Conservation (phyloP, 371 early-diverging fungal species). For the Rhizomucor miehei region DNA sequence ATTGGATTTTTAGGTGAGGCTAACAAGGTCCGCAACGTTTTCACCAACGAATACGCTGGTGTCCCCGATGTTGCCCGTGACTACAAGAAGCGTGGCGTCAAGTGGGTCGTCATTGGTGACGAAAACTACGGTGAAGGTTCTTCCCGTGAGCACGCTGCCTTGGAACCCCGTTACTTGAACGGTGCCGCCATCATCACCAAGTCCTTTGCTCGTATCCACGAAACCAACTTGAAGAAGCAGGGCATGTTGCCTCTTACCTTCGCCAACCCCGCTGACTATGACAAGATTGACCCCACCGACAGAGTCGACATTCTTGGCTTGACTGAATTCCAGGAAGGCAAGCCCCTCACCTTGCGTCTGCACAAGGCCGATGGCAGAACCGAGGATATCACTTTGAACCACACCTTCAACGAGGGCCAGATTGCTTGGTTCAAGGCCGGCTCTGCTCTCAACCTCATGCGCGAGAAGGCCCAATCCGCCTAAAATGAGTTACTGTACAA, state of each 20-base stretch:
- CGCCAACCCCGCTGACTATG: slow-evolving; percentile 84
- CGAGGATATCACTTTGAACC: slow-evolving; percentile 88
- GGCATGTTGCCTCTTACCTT: slow-evolving; percentile 95
- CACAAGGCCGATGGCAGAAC: slow-evolving; percentile 68
- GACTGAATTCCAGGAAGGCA: slow-evolving; percentile 64
- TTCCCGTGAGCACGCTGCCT: slow-evolving; percentile 94
- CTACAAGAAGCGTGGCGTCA: slow-evolving; percentile 75
- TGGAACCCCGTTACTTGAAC: slow-evolving; percentile 88
- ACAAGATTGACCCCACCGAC: slow-evolving; percentile 74
- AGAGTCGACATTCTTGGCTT: slow-evolving; percentile 77
- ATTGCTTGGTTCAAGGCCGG: slow-evolving; percentile 97
- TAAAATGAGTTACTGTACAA: slow-evolving; percentile 1
- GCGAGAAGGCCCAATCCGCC: slow-evolving; percentile 21
- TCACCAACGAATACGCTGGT: slow-evolving; percentile 69
- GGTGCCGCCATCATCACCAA: slow-evolving; percentile 85
- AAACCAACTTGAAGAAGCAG: slow-evolving; percentile 99
- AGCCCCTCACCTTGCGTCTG: slow-evolving; percentile 71
- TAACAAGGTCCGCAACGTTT: slow-evolving; percentile 72
- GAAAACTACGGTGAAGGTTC: slow-evolving; percentile 98
- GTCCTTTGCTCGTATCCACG: slow-evolving; percentile 98
- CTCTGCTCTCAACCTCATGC: slow-evolving; percentile 86
- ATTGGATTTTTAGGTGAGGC: slow-evolving; percentile 27
- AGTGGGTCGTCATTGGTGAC: slow-evolving; percentile 94
- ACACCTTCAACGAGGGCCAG: slow-evolving; percentile 91
- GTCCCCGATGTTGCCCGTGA: slow-evolving; percentile 89